phyloP scores from a whole-genome alignment of 768 basidiomycete species.

The Psilocybe cyanescens region DNA sequence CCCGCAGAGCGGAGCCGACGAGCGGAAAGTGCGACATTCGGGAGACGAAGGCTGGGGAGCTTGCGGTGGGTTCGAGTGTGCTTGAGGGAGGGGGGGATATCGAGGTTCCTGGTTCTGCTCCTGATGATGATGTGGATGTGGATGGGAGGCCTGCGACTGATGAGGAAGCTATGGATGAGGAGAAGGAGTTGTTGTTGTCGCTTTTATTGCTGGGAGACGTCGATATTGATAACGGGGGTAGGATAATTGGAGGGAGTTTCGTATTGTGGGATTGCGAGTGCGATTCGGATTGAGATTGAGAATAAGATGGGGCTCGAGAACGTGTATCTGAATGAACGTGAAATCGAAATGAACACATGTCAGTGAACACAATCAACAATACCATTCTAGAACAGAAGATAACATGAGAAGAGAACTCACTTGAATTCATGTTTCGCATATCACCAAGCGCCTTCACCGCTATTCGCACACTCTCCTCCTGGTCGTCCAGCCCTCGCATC shows the following conservation, averaged over 20 bases:
- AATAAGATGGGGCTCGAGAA: no score
- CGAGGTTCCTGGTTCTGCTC: constrained; percentile 6
- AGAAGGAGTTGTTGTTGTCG: neutral
- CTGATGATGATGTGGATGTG: no score
- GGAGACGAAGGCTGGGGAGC: constrained; percentile 32
- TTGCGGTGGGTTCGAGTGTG: neutral
- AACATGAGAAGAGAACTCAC: neutral
- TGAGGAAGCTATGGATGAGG: constrained; percentile 7
- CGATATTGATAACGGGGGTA: constrained; percentile 14
- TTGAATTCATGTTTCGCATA: constrained; percentile 61
- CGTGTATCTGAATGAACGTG: no score
- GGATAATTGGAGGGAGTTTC: neutral
- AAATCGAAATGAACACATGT: neutral
- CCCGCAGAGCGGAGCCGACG: constrained; percentile 71
- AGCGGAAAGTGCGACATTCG: constrained; percentile 74
- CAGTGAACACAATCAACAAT: neutral
- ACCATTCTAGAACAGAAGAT: neutral
- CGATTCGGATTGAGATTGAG: no score
- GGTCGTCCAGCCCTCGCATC: constrained; percentile 36
- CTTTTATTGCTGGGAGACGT: constrained; percentile 6
- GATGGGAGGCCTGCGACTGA: neutral
- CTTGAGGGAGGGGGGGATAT: neutral
- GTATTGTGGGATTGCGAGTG: neutral
- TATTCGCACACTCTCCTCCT: constrained; percentile 80
- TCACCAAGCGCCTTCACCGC: constrained; percentile 78